Evolutionary conservation across 1,284 basidiomycete genomes (phyloP).

Genomic region (Fistulina hepatica): DNA sequence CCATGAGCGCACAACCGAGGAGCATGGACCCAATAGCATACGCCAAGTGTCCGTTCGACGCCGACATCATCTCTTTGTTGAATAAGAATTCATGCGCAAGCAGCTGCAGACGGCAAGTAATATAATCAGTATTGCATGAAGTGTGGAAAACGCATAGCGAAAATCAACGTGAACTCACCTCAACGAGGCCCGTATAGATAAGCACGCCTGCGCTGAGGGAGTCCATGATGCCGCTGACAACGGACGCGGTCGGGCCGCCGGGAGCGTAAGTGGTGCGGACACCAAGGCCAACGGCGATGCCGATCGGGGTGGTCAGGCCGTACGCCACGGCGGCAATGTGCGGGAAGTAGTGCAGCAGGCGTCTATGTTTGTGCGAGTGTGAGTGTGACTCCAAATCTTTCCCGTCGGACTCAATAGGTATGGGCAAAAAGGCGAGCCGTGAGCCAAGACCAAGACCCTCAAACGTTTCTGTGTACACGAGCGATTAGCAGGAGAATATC

Average conservation of each 20-base stretch:
- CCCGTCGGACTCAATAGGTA: slow-evolving; percentile 33
- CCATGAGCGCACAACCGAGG: slow-evolving; percentile 75
- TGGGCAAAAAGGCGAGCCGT: slow-evolving; percentile 62
- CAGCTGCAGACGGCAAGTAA: slow-evolving; percentile 33
- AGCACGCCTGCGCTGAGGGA: slow-evolving; percentile 81
- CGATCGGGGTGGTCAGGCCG: slow-evolving; percentile 72
- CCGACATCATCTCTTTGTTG: slow-evolving; percentile 69
- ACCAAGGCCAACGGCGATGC: slow-evolving; percentile 79
- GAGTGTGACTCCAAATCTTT: too few species aligned
- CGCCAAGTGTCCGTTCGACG: slow-evolving; percentile 47
- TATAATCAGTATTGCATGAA: slow-evolving; percentile 4
- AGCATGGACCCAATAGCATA: slow-evolving; percentile 69
- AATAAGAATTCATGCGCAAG: slow-evolving; percentile 91
- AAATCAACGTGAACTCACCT: slow-evolving; percentile 35
- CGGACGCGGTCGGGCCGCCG: slow-evolving; percentile 56
- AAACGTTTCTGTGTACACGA: slow-evolving; percentile 58
- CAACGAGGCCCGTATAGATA: slow-evolving; percentile 84
- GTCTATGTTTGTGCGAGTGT: too few species aligned
- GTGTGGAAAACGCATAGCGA: neutral
- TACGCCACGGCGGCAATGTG: slow-evolving; percentile 57
- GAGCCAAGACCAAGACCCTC: slow-evolving; percentile 90
- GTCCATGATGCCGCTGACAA: slow-evolving; percentile 80
- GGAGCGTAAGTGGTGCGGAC: slow-evolving; percentile 77
- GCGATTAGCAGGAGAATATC: neutral
- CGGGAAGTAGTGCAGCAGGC: slow-evolving; percentile 58